These are phyloP conservation scores for Tricholoma matsutake DNA, from an alignment of 768 basidiomycete genomes.

Conservation along the genomic window DNA sequence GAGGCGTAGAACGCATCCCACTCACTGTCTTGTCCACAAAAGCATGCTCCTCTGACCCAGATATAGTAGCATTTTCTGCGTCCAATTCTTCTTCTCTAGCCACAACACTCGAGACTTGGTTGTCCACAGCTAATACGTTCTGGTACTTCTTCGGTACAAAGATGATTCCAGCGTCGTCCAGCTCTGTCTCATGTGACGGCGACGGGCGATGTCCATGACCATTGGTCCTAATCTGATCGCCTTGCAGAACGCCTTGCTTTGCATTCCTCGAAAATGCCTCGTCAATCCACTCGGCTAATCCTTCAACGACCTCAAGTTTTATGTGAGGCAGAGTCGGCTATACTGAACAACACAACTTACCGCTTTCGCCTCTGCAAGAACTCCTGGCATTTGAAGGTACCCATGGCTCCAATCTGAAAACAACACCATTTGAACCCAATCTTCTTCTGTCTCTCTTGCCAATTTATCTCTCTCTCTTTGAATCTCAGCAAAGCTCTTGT, in stretches of 20 bases:
- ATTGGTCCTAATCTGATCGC: not conserved
- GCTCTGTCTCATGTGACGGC: constrained; percentile 54
- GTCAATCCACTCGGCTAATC: constrained; percentile 90
- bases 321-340: not conserved
- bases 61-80: not conserved
- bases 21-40: not conserved
- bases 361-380: constrained; percentile 79
- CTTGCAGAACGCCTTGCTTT: constrained; percentile 7
- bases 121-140: constrained; percentile 6
- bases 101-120: not conserved
- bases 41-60: not conserved
- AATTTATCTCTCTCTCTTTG: constrained; percentile 60
- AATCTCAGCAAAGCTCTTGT: constrained; percentile 37
- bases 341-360: constrained; percentile 28
- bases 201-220: not conserved
- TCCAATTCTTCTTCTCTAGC: not conserved
- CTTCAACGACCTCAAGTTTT: constrained; percentile 57
- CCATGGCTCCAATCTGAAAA: constrained; percentile 98
- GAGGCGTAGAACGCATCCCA: constrained; percentile 11
- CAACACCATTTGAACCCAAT: constrained; percentile 92
- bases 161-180: constrained; percentile 67
- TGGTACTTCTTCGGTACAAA: constrained; percentile 43
- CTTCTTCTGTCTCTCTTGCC: constrained; percentile 73
- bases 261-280: constrained; percentile 46
- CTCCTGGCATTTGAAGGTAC: constrained; percentile 89